A percentile compares a stretch with the other conserved stretches of the same genome.
Conservation (phyloP, 2,329 filamentous ascomycete genomes). For the Juglanconis sp. region DNA sequence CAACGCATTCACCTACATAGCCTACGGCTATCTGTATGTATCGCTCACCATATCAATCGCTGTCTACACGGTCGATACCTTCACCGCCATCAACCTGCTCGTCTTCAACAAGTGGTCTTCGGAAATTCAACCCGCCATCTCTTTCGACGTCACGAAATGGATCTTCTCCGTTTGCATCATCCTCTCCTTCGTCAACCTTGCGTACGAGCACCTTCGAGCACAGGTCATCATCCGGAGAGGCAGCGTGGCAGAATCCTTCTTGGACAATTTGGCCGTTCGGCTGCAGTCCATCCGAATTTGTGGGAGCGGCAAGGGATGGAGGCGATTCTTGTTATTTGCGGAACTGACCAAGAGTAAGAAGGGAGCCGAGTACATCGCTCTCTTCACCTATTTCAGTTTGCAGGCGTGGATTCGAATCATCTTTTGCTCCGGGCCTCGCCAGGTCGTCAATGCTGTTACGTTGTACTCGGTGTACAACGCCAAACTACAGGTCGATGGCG, state of each 20-base stretch:
- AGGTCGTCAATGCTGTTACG: constrained; percentile 86
- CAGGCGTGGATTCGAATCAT: constrained; percentile 84
- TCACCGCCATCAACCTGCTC: constrained; percentile 88
- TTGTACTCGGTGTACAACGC: constrained; percentile 79
- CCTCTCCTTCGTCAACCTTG: constrained; percentile 78
- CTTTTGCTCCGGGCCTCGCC: constrained; percentile 86
- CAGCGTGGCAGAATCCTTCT: constrained; percentile 85
- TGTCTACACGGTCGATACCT: constrained; percentile 87
- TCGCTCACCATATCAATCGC: constrained; percentile 74
- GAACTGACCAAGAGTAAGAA: constrained; percentile 89
- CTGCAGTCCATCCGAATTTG: constrained; percentile 74
- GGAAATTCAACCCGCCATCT: constrained; percentile 73
- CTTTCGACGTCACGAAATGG: constrained; percentile 81
- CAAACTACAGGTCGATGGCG: constrained; percentile 61
- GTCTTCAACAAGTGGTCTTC: constrained; percentile 88
- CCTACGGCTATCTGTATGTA: constrained; percentile 82
- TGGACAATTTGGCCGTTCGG: constrained; percentile 81
- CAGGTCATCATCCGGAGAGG: constrained; percentile 77
- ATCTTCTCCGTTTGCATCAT: constrained; percentile 93
- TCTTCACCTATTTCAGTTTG: constrained; percentile 84
- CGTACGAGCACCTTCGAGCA: constrained; percentile 76
- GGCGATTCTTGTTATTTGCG: constrained; percentile 87
- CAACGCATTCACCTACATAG: constrained; percentile 72
- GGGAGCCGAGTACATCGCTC: constrained; percentile 82
- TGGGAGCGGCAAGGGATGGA: constrained; percentile 74